phyloP scores from a whole-genome alignment of 208 protist species.

The Balamuthia mandrillaris region DNA sequence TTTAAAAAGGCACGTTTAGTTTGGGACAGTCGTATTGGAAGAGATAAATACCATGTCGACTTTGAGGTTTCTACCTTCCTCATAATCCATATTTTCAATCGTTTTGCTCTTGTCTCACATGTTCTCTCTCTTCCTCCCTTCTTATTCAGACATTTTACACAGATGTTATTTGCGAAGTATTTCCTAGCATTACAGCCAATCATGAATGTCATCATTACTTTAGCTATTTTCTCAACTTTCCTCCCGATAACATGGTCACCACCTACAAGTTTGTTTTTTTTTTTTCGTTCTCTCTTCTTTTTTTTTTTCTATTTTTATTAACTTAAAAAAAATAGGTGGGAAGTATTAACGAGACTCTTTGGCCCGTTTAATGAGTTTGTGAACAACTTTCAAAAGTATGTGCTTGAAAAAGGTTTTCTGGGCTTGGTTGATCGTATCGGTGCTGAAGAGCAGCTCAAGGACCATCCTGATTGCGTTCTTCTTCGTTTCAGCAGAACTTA shows the following conservation, averaged over 20 bases:
- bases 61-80: neutral
- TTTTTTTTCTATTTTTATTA: neutral
- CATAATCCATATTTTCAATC: neutral
- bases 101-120: neutral
- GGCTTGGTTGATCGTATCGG: neutral
- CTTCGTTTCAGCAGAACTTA: neutral
- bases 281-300: neutral
- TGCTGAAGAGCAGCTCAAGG: neutral
- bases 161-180: neutral
- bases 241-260: conserved; percentile 16
- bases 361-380: conserved; percentile 10
- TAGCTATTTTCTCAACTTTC: conserved; percentile 22
- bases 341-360: conserved; percentile 1
- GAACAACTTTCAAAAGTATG: conserved; percentile 11
- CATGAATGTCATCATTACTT: conserved; percentile 8
- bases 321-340: neutral
- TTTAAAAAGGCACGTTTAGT: neutral
- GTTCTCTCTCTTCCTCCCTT: neutral
- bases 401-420: neutral
- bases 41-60: neutral
- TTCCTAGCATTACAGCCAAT: conserved; percentile 1
- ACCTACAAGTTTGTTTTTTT: neutral
- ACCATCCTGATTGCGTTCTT: neutral
- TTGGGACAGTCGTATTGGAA: neutral
- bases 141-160: neutral